These are phyloP conservation scores for Neonothopanus nambi DNA, from an alignment of 1,284 basidiomycete genomes.

Conservation along the genomic window DNA sequence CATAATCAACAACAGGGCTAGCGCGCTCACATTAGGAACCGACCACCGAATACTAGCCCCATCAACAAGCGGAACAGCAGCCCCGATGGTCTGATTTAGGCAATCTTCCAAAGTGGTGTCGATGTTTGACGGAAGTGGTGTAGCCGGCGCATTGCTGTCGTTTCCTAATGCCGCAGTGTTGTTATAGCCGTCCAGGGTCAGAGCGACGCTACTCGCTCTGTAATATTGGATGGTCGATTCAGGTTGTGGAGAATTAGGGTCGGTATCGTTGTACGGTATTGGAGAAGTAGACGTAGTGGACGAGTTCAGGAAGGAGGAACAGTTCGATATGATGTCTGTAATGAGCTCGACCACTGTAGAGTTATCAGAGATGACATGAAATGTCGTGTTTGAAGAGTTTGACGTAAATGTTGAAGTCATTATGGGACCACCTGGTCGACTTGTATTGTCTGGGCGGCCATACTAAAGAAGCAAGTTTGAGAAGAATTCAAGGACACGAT, in stretches of 20 bases:
- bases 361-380: constrained; percentile 60
- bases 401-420: constrained; percentile 51
- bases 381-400: constrained; percentile 44
- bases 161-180: constrained; percentile 48
- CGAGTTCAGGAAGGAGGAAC: constrained; percentile 31
- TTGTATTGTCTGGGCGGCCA: constrained; percentile 49
- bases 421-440: constrained; percentile 59
- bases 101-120: constrained; percentile 51
- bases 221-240: constrained; percentile 61
- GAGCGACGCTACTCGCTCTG: constrained; percentile 53
- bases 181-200: constrained; percentile 66
- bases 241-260: constrained; percentile 38
- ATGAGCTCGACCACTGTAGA: constrained; percentile 53
- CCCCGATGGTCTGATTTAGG: constrained; percentile 59
- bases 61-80: constrained; percentile 42
- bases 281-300: constrained; percentile 3
- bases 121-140: constrained; percentile 31
- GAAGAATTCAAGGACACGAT: background rate
- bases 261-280: constrained; percentile 14
- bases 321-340: constrained; percentile 44
- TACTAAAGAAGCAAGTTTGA: constrained; percentile 41
- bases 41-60: constrained; percentile 3
- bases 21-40: no score
- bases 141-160: constrained; percentile 24
- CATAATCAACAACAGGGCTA: no score